Conservation (phyloP, 257 asterid genomes). For the Datura wrightii region DNA sequence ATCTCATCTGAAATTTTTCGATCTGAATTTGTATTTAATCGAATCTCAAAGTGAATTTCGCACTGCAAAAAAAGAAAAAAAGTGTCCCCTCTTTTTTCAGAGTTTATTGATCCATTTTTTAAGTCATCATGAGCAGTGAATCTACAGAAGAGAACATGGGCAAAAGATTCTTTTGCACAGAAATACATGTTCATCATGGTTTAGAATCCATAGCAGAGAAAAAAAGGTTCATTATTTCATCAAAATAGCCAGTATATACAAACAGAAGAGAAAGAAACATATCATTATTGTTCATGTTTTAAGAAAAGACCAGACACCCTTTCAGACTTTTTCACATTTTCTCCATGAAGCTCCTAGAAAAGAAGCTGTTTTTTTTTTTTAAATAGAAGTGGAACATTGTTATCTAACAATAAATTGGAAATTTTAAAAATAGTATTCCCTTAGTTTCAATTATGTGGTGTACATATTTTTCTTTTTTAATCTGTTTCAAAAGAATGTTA, state of each 20-base stretch:
- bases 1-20: not conserved
- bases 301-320: not conserved
- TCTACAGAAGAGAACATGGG: conserved; percentile 8
- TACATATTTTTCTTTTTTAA: not conserved
- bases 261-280: not conserved
- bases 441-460: not conserved
- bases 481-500: not conserved
- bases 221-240: not conserved
- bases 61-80: too few relatives aligned
- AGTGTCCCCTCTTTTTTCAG: not conserved
- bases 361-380: too few relatives aligned
- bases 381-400: not conserved
- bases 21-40: not conserved
- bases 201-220: not conserved
- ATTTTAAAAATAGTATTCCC: not conserved
- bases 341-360: not conserved
- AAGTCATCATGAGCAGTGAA: not conserved
- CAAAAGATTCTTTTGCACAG: not conserved
- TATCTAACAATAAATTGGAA: not conserved
- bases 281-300: not conserved
- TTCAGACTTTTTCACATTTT: not conserved
- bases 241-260: not conserved
- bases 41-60: too few relatives aligned
- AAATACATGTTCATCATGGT: not conserved
- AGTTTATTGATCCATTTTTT: not conserved